Evolutionary conservation across 805 yeast species (phyloP).

Genomic region (Cyberlindnera euphorbiiphila): DNA sequence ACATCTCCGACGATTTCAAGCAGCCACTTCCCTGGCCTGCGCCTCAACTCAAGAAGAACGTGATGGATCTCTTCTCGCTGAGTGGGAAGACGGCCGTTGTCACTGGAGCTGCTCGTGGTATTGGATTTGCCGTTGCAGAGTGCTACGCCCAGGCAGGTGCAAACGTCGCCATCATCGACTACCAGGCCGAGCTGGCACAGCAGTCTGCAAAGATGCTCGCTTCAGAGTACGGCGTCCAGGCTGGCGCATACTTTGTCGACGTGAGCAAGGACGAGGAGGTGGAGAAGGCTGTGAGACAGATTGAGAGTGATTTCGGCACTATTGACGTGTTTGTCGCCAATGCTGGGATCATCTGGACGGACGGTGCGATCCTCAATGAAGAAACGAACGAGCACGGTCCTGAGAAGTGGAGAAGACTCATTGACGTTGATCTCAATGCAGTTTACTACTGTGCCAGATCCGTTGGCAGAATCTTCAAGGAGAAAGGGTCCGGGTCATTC

Average conservation of each 20-base stretch:
- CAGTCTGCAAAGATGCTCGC: constrained; percentile 55
- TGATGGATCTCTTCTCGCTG: constrained; percentile 68
- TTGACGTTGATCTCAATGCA: constrained; percentile 74
- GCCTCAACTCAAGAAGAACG: constrained; percentile 49
- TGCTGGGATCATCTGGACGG: constrained; percentile 84
- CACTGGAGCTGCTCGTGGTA: constrained; percentile 84
- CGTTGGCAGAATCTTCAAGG: constrained; percentile 67
- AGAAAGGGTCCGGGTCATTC: constrained; percentile 72
- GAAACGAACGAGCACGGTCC: constrained; percentile 23
- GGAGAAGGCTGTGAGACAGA: constrained; percentile 29
- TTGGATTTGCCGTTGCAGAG: constrained; percentile 77
- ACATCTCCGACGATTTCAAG: constrained; percentile 24
- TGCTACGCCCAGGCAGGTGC: constrained; percentile 89
- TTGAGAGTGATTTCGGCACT: constrained; percentile 62
- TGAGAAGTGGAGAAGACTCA: constrained; percentile 65
- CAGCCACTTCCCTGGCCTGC: constrained; percentile 47
- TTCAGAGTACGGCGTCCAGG: constrained; percentile 54
- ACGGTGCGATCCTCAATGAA: constrained; percentile 51
- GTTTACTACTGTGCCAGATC: constrained; percentile 76
- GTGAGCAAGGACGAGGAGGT: constrained; percentile 28
- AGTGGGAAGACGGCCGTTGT: constrained; percentile 80
- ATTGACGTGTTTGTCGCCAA: constrained; percentile 85
- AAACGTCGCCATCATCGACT: constrained; percentile 50
- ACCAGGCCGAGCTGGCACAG: constrained; percentile 37
- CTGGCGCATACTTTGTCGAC: constrained; percentile 46